Conservation (phyloP, 495 filamentous ascomycete genomes). For the Massariosphaeria phaeospora region DNA sequence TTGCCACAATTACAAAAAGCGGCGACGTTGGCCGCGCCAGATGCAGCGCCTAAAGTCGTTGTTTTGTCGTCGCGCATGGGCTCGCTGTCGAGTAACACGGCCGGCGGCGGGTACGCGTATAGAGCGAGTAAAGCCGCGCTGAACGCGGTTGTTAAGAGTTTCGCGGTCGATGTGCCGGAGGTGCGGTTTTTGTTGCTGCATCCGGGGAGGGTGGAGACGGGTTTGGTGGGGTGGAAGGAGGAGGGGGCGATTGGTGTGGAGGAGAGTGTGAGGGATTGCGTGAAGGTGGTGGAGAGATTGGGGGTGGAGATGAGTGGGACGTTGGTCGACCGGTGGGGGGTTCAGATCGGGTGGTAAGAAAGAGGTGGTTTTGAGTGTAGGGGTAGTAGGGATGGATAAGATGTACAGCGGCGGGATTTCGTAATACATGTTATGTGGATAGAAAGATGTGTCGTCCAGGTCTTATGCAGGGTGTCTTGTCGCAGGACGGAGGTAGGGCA, state of each 20-base stretch:
- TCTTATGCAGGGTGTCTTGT: too few species aligned
- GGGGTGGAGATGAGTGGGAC: slow-evolving; percentile 32
- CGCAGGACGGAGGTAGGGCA: too few species aligned
- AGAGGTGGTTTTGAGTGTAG: neutral
- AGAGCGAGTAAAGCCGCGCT: slow-evolving; percentile 62
- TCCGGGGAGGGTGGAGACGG: slow-evolving; percentile 45
- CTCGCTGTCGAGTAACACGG: slow-evolving; percentile 47
- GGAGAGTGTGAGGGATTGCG: slow-evolving; percentile 39
- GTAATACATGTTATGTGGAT: too few species aligned
- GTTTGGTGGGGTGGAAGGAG: slow-evolving; percentile 41
- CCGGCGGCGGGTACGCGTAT: slow-evolving; percentile 74
- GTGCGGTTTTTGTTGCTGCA: slow-evolving; percentile 41
- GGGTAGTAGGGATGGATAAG: too few species aligned
- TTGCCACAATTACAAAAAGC: slow-evolving; percentile 29
- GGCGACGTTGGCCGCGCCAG: neutral
- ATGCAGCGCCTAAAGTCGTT: slow-evolving; percentile 35
- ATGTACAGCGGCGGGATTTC: too few species aligned
- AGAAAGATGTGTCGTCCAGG: too few species aligned
- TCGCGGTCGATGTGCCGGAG: slow-evolving; percentile 40
- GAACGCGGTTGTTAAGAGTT: slow-evolving; percentile 41
- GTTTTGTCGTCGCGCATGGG: slow-evolving; percentile 44
- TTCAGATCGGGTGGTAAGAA: slow-evolving; percentile 38
- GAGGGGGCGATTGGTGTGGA: slow-evolving; percentile 41
- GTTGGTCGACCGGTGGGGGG: slow-evolving; percentile 43
- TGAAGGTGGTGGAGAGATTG: slow-evolving; percentile 36